A percentile compares a stretch with the other conserved stretches of the same genome.
phyloP scores from a whole-genome alignment of 2,329 filamentous ascomycete species.

The Acrocalymma vagum region DNA sequence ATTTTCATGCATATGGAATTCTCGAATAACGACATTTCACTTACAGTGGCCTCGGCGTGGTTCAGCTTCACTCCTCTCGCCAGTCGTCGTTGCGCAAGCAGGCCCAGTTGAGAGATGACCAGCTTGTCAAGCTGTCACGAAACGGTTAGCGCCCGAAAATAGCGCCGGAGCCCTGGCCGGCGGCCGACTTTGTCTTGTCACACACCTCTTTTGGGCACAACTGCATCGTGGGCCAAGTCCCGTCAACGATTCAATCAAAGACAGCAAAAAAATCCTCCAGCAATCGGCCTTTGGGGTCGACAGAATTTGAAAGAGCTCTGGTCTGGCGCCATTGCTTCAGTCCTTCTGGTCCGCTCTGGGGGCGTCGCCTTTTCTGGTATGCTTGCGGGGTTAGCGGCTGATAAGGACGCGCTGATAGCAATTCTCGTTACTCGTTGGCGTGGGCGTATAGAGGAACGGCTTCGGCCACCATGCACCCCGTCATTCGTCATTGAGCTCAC shows the following conservation, averaged over 20 bases:
- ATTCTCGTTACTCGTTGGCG: too few species aligned
- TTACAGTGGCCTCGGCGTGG: conserved; percentile 84
- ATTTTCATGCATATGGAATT: not conserved
- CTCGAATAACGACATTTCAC: conserved; percentile 13
- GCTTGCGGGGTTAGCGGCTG: conserved; percentile 16
- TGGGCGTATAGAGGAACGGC: too few species aligned
- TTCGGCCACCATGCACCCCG: too few species aligned
- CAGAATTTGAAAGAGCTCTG: conserved; percentile 6
- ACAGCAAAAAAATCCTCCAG: conserved; percentile 3
- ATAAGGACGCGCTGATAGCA: conserved; percentile 23
- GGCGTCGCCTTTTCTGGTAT: conserved; percentile 12
- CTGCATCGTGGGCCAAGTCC: conserved; percentile 35
- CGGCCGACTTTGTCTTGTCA: conserved; percentile 9
- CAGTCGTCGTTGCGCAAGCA: conserved; percentile 85
- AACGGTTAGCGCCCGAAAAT: conserved; percentile 30
- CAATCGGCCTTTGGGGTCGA: not conserved
- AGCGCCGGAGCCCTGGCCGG: not conserved
- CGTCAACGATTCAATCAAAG: conserved; percentile 1
- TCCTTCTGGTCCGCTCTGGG: conserved; percentile 1
- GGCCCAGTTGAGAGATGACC: conserved; percentile 86
- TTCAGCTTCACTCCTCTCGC: conserved; percentile 90
- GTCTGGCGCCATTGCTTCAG: not conserved
- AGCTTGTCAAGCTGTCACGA: conserved; percentile 87
- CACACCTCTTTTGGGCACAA: conserved; percentile 49
- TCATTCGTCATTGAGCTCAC: too few species aligned